Conservation (phyloP, 345 rosid species). For the Cardamine chenopodiifolia region DNA sequence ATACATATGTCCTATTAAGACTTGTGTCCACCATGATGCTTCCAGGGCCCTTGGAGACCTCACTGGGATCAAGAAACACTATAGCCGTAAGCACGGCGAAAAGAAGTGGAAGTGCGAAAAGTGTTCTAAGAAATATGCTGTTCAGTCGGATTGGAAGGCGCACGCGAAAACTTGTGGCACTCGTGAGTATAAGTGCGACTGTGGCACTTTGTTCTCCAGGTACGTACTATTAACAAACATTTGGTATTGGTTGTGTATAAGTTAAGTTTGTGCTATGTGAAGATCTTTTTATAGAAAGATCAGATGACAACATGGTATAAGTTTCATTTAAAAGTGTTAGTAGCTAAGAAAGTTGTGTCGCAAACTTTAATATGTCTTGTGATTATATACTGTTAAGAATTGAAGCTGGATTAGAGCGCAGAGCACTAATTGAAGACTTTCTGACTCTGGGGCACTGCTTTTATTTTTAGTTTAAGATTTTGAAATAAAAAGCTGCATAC, state of each 20-base stretch:
- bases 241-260: conserved; percentile 13
- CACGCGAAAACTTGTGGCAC: conserved; percentile 96
- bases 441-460: conserved; percentile 27
- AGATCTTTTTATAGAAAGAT: neutral
- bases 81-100: conserved; percentile 90
- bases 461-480: conserved; percentile 6
- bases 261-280: neutral
- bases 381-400: conserved; percentile 22
- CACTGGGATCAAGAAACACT: conserved; percentile 94
- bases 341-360: neutral
- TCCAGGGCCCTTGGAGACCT: conserved; percentile 94
- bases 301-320: neutral
- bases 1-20: conserved; percentile 87
- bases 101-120: conserved; percentile 98
- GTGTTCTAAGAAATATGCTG: conserved; percentile 96
- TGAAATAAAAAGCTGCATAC: conserved; percentile 28
- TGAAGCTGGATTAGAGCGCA: conserved; percentile 12
- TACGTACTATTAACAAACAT: conserved; percentile 22
- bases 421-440: conserved; percentile 37
- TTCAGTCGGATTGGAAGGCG: conserved; percentile 97
- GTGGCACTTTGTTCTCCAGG: conserved; percentile 97
- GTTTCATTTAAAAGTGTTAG: conserved; percentile 15
- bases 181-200: conserved; percentile 92
- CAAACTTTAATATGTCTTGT: conserved; percentile 13
- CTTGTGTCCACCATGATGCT: conserved; percentile 87